A percentile compares a stretch with the other conserved stretches of the same genome.
phyloP scores from a whole-genome alignment of 2,329 filamentous ascomycete species.

The Ophiostoma tasmaniense region DNA sequence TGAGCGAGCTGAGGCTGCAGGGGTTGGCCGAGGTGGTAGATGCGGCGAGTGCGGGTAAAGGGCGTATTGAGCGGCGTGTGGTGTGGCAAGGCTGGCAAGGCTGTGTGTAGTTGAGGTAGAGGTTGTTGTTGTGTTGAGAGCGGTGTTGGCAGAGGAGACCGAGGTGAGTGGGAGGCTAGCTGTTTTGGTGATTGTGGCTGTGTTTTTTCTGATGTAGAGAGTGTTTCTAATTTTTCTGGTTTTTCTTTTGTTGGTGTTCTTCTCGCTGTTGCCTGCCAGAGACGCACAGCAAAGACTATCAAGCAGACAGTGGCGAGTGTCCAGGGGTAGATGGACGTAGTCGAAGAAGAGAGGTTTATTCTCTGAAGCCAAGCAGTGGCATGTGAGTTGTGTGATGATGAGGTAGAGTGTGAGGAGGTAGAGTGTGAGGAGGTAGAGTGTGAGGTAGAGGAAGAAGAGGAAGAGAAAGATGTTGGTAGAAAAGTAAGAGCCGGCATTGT shows the following conservation, averaged over 20 bases:
- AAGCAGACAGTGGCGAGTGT: background rate
- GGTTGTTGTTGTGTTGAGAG: no score
- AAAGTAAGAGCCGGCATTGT: slow-evolving; percentile 2
- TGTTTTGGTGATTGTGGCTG: background rate
- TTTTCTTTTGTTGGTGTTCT: background rate
- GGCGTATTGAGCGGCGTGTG: background rate
- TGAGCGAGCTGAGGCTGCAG: background rate
- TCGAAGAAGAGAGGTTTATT: background rate
- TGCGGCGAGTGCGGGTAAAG: background rate
- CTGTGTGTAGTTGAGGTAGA: no score
- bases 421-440: background rate
- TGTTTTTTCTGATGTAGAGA: background rate
- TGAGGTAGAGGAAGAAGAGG: background rate
- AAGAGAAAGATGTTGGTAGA: background rate
- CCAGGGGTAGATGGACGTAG: background rate
- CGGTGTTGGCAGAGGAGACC: no score
- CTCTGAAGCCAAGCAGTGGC: background rate
- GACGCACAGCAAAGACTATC: background rate
- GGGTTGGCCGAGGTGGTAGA: background rate
- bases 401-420: background rate
- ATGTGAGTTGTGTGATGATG: background rate
- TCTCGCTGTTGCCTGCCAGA: background rate
- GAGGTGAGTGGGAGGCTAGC: no score
- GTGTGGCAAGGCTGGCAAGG: background rate
- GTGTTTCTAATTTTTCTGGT: no score